A percentile compares a stretch with the other conserved stretches of the same genome.
phyloP scores from a whole-genome alignment of 225 moss, liverwort and hornwort genomes.

The Sphagnum tenellum region DNA sequence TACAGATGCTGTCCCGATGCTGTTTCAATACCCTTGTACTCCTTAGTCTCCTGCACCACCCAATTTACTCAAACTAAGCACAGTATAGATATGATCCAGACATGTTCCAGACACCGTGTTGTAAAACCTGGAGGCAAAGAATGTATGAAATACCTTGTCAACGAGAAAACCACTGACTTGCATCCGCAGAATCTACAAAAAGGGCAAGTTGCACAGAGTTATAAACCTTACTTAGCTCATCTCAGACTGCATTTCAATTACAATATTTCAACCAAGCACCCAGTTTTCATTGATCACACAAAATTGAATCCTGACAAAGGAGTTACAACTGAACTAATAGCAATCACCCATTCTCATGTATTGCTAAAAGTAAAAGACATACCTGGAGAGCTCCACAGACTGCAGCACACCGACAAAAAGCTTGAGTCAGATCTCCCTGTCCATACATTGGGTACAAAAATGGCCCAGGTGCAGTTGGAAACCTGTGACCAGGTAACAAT shows the following conservation, averaged over 20 bases:
- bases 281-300: too few relatives aligned
- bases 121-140: too few relatives aligned
- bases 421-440: slow-evolving; percentile 93
- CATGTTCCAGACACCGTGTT: too few relatives aligned
- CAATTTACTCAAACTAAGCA: too few relatives aligned
- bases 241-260: too few relatives aligned
- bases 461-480: slow-evolving; percentile 73
- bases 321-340: too few relatives aligned
- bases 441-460: slow-evolving; percentile 97
- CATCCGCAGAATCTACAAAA: slow-evolving; percentile 75
- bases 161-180: slow-evolving; percentile 63
- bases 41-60: slow-evolving; percentile 42
- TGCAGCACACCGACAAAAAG: slow-evolving; percentile 95
- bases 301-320: too few relatives aligned
- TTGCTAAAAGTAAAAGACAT: slow-evolving; percentile 10
- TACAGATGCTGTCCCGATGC: slow-evolving; percentile 62
- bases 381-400: slow-evolving; percentile 92
- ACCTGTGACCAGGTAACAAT: slow-evolving; percentile 24
- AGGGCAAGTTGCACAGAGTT: too few relatives aligned
- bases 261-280: too few relatives aligned
- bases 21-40: slow-evolving; percentile 60
- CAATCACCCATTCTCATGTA: too few relatives aligned
- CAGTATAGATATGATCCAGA: too few relatives aligned
- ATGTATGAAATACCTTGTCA: slow-evolving; percentile 40
- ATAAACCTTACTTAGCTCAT: too few relatives aligned